Conservation (phyloP, 2,329 filamentous ascomycete species). For the Diaporthe vaccinii region DNA sequence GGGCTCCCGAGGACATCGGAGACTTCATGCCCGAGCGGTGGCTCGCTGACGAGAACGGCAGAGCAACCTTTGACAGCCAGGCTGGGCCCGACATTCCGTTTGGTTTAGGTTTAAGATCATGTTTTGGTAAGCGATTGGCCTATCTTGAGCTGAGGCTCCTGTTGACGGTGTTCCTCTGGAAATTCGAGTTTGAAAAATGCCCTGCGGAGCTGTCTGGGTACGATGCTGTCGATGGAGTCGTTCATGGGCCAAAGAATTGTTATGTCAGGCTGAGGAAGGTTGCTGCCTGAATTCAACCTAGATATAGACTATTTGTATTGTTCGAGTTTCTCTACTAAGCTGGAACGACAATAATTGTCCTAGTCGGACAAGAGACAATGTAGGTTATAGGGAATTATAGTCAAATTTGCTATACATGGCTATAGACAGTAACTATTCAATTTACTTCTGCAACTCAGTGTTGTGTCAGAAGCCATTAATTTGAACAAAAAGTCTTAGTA, state of each 20-base stretch:
- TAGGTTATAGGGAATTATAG: too few relatives aligned
- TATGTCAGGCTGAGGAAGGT: slow-evolving; percentile 32
- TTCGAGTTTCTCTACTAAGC: too few relatives aligned
- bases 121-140: too few relatives aligned
- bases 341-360: too few relatives aligned
- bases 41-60: slow-evolving; percentile 24
- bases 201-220: slow-evolving; percentile 34
- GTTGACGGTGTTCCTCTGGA: slow-evolving; percentile 47
- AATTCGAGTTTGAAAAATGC: slow-evolving; percentile 48
- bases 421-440: too few relatives aligned
- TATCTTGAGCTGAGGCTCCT: slow-evolving; percentile 49
- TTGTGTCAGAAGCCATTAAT: too few relatives aligned
- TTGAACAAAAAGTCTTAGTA: too few relatives aligned
- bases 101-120: too few relatives aligned
- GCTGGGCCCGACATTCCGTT: slow-evolving; percentile 46
- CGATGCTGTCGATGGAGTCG: slow-evolving; percentile 32
- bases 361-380: not conserved
- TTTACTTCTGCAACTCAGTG: too few relatives aligned
- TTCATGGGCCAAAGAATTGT: slow-evolving; percentile 35
- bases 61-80: slow-evolving; percentile 43
- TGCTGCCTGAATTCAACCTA: not conserved
- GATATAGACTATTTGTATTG: not conserved
- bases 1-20: slow-evolving; percentile 20
- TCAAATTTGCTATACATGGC: too few relatives aligned
- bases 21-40: slow-evolving; percentile 37